Base-by-base conservation (phyloP, 768 basidiomycete species). In the Goffeauzyma gilvescens region DNA sequence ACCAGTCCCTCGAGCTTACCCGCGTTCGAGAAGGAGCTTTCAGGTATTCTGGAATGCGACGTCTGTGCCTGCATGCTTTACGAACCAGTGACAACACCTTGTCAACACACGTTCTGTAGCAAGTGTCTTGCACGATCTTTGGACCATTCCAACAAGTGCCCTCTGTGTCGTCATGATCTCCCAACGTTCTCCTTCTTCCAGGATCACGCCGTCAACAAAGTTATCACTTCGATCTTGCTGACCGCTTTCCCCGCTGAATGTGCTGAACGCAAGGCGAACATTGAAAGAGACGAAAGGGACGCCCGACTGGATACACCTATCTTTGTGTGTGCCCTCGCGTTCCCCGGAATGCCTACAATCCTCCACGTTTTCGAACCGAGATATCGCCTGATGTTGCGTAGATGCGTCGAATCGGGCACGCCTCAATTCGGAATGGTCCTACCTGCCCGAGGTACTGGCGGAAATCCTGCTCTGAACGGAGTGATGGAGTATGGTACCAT, bases 361-460 rank as follows among this genome's bases (percentile, higher is more conserved):
- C 68, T 96, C 13, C 87, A 93, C 63, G 78, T 96, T 56, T 95
- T 84, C 59, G 90, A 96, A 61, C 90, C 90, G 0, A 72, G 78
- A 54, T 89, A 95, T 61, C 79, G 90, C 6, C 71, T 96, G 38
- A 95, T 96, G 90, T 78, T 96, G 41, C 80, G 90, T 18, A 76
- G 90, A n/a, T 86, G 81, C 59, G 76, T 95, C 44, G 78, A 84
- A 54, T 75, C 72, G 13, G 68, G 73, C 4, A 67, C 67, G 32
- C 82, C 82, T n/a, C 69, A 71, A 18, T 93, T 96, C 63, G 90
- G 90, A 27, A 95, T 95, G 83, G 73, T 93, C 55, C 77, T 90
- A 67, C 77, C 81, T 12, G 69, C 72, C 3, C 64, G 68, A 22
- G 55, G 52, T 1, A 40, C 52, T 1, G 52, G 49, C 17, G 58